Conservation (phyloP, 306 rosid species). For the Malus sieversii region DNA sequence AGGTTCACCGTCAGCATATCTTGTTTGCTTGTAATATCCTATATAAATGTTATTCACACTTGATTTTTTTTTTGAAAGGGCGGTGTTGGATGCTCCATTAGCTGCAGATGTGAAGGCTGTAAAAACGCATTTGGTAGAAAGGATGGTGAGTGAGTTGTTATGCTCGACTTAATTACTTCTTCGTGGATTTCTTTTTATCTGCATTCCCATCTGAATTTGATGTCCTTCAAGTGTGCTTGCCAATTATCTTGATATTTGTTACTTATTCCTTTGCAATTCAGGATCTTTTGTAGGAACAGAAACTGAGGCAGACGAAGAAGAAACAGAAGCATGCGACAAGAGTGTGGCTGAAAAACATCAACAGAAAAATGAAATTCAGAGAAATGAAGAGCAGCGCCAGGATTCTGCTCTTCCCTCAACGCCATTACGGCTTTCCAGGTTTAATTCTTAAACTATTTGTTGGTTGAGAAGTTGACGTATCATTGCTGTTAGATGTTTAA, state of each 20-base stretch:
- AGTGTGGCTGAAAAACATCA: conserved; percentile 36
- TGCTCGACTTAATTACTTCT: not conserved
- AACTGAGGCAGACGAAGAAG: conserved; percentile 63
- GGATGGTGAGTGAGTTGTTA: conserved; percentile 53
- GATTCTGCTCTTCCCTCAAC: conserved; percentile 47
- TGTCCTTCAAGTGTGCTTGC: not conserved
- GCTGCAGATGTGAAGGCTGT: conserved; percentile 87
- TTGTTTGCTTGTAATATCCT: conserved; percentile 1
- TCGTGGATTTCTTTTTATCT: not conserved
- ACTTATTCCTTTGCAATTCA: conserved; percentile 22
- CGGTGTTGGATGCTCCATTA: conserved; percentile 82
- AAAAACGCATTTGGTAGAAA: conserved; percentile 73
- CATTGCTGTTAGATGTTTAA: conserved; percentile 6
- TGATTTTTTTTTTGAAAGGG: conserved; percentile 43
- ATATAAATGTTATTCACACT: conserved; percentile 23
- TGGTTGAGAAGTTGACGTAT: conserved; percentile 5
- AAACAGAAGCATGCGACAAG: conserved; percentile 46
- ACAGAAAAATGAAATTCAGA: conserved; percentile 41
- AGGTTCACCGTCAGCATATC: conserved; percentile 43
- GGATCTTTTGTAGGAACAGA: conserved; percentile 49
- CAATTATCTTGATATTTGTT: not conserved
- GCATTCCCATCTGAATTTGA: not conserved
- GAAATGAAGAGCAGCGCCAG: conserved; percentile 45
- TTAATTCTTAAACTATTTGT: conserved; percentile 13
- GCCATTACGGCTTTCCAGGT: conserved; percentile 64